phyloP scores from a whole-genome alignment of 169 alveolate species.

The Plasmodium gonderi region DNA sequence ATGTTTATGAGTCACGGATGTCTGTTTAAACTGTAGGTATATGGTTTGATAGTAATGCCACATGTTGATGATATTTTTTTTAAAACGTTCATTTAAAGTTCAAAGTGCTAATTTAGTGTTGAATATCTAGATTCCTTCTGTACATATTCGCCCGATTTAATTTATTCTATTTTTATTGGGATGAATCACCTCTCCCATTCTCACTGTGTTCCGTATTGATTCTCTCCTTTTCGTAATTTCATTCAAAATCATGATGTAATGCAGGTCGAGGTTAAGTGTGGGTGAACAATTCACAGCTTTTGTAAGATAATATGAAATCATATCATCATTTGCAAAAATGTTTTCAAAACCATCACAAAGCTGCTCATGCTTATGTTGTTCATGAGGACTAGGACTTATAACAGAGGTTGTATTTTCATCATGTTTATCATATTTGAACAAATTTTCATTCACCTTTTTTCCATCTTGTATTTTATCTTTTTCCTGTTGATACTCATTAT shows the following conservation, averaged over 20 bases:
- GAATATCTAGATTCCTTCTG: not conserved
- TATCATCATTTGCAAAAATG: not conserved
- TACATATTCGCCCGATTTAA: not conserved
- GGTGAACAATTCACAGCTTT: slow-evolving; percentile 45
- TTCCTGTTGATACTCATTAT: not conserved
- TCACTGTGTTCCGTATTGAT: not conserved
- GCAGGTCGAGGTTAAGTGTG: slow-evolving; percentile 55
- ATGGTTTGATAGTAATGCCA: not conserved
- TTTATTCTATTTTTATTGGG: not conserved
- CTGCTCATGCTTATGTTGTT: not conserved
- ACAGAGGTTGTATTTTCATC: not conserved
- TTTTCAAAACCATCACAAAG: not conserved
- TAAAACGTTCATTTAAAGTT: not conserved
- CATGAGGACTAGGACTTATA: not conserved
- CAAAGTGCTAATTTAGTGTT: too few species aligned
- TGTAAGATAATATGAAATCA: slow-evolving; percentile 8
- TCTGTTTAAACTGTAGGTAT: not conserved
- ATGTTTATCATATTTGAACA: not conserved
- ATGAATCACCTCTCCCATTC: not conserved
- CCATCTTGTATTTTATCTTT: not conserved
- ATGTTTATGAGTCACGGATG: not conserved
- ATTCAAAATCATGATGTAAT: slow-evolving; percentile 19
- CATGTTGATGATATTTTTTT: not conserved
- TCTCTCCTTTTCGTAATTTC: slow-evolving; percentile 2
- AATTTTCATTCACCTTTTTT: not conserved